Base-by-base conservation (phyloP, 257 asterid species). In the Paraleonurus japonicus region DNA sequence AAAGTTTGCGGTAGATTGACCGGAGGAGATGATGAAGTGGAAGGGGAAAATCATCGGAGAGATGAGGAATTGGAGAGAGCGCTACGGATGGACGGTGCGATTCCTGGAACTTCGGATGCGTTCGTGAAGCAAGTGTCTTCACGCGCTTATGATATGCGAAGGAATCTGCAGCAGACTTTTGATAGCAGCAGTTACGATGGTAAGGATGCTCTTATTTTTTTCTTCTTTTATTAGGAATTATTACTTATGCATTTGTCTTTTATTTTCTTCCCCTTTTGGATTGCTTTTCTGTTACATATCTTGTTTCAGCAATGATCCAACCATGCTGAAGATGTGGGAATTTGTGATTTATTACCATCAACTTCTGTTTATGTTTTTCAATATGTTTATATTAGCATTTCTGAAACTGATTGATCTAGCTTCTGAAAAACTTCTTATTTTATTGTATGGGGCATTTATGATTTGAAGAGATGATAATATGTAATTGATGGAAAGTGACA, bases 151-250 rank as follows among this genome's bases (percentile, higher is more conserved):
- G 89, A 79, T 69, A 90, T 93, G 92, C 96, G 98, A 1, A 85
- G 98, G 72, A 85, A 93, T 81, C 96, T 93, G 61, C 92, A 90
- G 30, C 98, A 90, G 87, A 83, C 85, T 33, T 84, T 91, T 64
- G 95, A 87, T 71, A 81, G 90, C 88, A 86, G 96, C 71, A 90
- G 97, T 87, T 93, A 93, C 35, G 98, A 90, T 64, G 98, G 98
- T 93, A 76, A 32, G 78, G n/a, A 27, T 24, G 22, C 58, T 20
- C 61, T 48, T 0, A 11, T 23, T 4, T 1, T 11, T 58, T 67
- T 33, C 15, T 35, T 61, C 0, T 70, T 4, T 32, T 32, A 32
- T 43, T 16, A 39, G 37, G 41, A n/a, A 16, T 47, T 50, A 33
- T 55, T 76, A 53, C 0, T 41, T 17, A 8, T 58, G 50, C 45